These are phyloP conservation scores for Starmerella gropengiesseri DNA, from an alignment of 805 yeast species.

Conservation along the genomic window DNA sequence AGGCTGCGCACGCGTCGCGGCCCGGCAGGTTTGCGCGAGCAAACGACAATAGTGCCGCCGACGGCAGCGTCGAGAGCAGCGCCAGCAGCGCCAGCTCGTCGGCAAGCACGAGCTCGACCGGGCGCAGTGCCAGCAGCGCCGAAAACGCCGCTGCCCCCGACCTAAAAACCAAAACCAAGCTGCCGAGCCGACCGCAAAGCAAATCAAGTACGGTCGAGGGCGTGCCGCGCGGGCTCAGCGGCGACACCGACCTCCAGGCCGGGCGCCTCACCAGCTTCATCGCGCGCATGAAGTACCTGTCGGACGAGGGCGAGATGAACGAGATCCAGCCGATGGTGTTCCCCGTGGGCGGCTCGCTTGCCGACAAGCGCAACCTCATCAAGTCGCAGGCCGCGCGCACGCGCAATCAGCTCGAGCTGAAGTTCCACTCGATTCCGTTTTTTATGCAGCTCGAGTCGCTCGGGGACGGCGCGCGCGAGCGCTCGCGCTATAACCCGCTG, in stretches of 20 bases:
- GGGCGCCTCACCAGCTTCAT: constrained; percentile 13
- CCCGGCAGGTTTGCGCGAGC: no score
- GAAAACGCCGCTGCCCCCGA: no score
- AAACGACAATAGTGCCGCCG: no score
- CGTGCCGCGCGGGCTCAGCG: no score
- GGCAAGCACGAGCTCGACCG: background rate
- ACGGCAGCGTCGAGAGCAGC: background rate
- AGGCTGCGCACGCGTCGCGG: background rate
- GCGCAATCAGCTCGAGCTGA: constrained; percentile 27
- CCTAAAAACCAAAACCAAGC: no score
- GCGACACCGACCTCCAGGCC: constrained; percentile 3
- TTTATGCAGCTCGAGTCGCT: constrained; percentile 8
- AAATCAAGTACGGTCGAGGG: no score
- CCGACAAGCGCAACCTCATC: constrained; percentile 17
- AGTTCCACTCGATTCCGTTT: constrained; percentile 23
- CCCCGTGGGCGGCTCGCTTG: constrained; percentile 1
- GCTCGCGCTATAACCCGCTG: constrained; percentile 52
- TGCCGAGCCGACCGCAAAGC: no score
- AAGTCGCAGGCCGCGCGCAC: constrained; percentile 23
- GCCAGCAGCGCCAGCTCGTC: background rate
- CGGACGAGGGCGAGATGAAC: constrained; percentile 14
- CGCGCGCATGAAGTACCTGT: constrained; percentile 16
- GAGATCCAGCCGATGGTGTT: constrained; percentile 9
- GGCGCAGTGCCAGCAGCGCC: background rate
- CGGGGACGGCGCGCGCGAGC: background rate